A percentile compares a stretch with the other conserved stretches of the same genome.
These are phyloP conservation scores for Monascus purpureus DNA, from an alignment of 495 filamentous ascomycete genomes.

Conservation along the genomic window DNA sequence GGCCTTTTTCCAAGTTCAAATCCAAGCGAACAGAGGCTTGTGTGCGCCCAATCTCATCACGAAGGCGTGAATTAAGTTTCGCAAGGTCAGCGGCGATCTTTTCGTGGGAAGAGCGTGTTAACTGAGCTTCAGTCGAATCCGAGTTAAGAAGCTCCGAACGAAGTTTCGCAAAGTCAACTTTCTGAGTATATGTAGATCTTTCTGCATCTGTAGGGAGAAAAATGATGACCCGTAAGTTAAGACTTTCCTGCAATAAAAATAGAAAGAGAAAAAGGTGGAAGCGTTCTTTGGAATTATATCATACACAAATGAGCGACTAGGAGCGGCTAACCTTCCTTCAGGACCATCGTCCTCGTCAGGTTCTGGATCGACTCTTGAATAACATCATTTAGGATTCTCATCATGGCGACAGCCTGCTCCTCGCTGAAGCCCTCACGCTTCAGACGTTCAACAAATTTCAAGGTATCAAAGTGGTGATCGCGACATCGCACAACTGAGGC, in stretches of 20 bases:
- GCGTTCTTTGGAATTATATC: too few species aligned
- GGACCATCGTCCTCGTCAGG: conserved; percentile 93
- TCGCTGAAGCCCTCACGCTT: conserved; percentile 89
- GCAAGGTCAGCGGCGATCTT: conserved; percentile 86
- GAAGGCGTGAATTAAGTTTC: conserved; percentile 73
- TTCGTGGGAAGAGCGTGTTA: conserved; percentile 83
- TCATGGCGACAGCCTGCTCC: conserved; percentile 89
- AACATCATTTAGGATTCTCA: conserved; percentile 92
- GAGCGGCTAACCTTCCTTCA: conserved; percentile 66
- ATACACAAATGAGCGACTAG: too few species aligned
- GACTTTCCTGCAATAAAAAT: not conserved
- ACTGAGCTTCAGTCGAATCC: conserved; percentile 77
- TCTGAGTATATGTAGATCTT: conserved; percentile 83
- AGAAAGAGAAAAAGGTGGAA: too few species aligned
- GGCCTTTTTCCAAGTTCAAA: conserved; percentile 90
- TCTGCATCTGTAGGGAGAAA: conserved; percentile 30
- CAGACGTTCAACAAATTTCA: conserved; percentile 89
- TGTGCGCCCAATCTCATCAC: conserved; percentile 88
- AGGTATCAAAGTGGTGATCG: conserved; percentile 96
- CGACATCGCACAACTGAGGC: conserved; percentile 42
- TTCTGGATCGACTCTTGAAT: conserved; percentile 98
- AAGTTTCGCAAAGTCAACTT: conserved; percentile 98
- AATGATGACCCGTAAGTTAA: not conserved
- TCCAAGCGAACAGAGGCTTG: conserved; percentile 86
- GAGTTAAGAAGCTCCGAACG: conserved; percentile 83